Percentiles rank a stretch among this genome's conserved stretches.
These are phyloP conservation scores for Sphagnum magellanicum DNA, from an alignment of 228 moss, liverwort and hornwort genomes.

Conservation along the genomic window DNA sequence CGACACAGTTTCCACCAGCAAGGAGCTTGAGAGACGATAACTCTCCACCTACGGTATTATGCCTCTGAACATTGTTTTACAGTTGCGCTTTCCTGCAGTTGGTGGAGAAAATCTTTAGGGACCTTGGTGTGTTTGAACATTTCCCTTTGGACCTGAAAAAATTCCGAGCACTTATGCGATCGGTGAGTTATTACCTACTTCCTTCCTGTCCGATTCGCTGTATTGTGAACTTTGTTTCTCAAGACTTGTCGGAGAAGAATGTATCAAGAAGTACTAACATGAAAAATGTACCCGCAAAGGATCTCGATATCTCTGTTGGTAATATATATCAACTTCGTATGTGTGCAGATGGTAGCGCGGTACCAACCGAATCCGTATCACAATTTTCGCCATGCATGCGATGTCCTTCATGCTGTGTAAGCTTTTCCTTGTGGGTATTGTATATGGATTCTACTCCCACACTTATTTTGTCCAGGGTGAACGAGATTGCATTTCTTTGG, in stretches of 20 bases:
- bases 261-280: too few species aligned
- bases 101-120: constrained; percentile 75
- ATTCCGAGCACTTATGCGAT: constrained; percentile 62
- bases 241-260: too few species aligned
- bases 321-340: too few species aligned
- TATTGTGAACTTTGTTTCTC: too few species aligned
- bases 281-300: too few species aligned
- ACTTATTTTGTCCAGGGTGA: neutral
- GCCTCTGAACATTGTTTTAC: too few species aligned
- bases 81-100: constrained; percentile 27
- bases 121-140: constrained; percentile 62
- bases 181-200: constrained; percentile 30
- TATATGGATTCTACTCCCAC: neutral
- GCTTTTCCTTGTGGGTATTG: neutral
- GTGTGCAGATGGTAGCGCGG: constrained; percentile 75
- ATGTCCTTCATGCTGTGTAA: constrained; percentile 94
- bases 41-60: too few species aligned
- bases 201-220: too few species aligned
- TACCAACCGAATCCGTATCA: constrained; percentile 97
- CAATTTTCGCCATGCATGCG: constrained; percentile 94
- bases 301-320: too few species aligned
- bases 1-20: too few species aligned
- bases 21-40: too few species aligned
- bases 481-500: too few species aligned
- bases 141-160: constrained; percentile 68